Evolutionary conservation across 2,329 filamentous ascomycete genomes (phyloP).

Genomic region (Colletotrichum theobromicola): DNA sequence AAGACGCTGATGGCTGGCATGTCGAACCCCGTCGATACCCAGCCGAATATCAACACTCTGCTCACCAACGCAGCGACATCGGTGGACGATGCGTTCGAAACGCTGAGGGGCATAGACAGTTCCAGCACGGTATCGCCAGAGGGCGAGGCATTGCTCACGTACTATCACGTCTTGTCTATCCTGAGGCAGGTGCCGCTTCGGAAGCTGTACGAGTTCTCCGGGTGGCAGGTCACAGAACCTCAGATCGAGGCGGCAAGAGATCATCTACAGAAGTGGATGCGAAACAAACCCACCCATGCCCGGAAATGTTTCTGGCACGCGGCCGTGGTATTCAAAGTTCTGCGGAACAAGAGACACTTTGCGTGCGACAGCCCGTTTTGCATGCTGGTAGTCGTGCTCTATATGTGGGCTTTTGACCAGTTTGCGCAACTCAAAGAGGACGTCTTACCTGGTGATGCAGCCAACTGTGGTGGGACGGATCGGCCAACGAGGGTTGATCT

Average conservation of each 20-base stretch:
- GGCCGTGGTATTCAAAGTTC: neutral
- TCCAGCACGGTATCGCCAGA: neutral
- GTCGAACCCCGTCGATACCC: neutral
- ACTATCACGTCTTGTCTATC: neutral
- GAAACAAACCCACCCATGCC: neutral
- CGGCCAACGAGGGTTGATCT: neutral
- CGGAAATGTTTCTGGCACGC: neutral
- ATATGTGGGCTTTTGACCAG: neutral
- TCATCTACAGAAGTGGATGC: neutral
- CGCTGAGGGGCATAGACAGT: neutral
- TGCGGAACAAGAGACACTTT: neutral
- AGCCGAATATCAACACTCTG: neutral
- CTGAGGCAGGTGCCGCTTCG: neutral
- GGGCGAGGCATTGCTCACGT: neutral
- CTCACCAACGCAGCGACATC: neutral
- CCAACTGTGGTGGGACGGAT: neutral
- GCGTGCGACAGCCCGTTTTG: neutral
- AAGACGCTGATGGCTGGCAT: neutral
- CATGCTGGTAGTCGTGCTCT: neutral
- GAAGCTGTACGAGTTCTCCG: neutral
- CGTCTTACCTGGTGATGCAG: neutral
- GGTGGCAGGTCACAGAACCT: neutral
- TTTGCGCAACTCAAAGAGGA: fast-evolving
- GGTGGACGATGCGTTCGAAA: neutral
- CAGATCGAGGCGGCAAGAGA: neutral